Base-by-base conservation (phyloP, 176 grass and related monocot species). In the Metroxylon sagu region DNA sequence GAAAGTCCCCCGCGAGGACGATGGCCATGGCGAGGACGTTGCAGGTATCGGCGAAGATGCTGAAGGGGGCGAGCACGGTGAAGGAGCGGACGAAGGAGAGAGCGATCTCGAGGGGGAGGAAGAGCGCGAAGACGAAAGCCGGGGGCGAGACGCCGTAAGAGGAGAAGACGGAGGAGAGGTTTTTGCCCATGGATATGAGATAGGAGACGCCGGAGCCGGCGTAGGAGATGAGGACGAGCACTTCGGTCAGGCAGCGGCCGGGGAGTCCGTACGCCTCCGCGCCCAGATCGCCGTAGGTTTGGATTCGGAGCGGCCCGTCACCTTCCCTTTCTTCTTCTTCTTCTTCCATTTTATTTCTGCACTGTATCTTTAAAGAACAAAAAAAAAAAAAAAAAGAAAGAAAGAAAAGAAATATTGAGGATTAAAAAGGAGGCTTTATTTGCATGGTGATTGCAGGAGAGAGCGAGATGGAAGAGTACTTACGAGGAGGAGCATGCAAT, bases 401-500 rank as follows among this genome's bases (percentile, higher is more conserved):
- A 31, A 5, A 43, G 12, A 14, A 1, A 43, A 12, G 8, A 43
- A 43, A 14, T 43, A 10, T 43, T 43, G 8, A 43, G 35, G 10
- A 0, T 43, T 43, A 12, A 43, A 2, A 16, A 58, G 49, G 19
- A 48, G 18, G 29, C 3, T 7, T 14, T 43, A 2, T 43, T 4
- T 43, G 35, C 2, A 43, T 43, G 35, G 7, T 43, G 10, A 43
- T 12, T 2, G 8, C 8, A 10, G 12, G 8, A 12, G 2, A 6
- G 6, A 6, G 31, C 7, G 35, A 14, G 35, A 43, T 7, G 35
- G 14, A n/a, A 25, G 43, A 49, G 61, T 49, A 89, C 84, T 67
- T 14, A 95, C 90, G 21, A 95, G 82, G 56, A 95, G 90, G 19
- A 89, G 74, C 90, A 95, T 89, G 90, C 90, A 95, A 75, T 95